Percentiles rank a stretch among this genome's conserved stretches.
phyloP scores from a whole-genome alignment of 306 rosid genomes.

The Mucuna pruriens region DNA sequence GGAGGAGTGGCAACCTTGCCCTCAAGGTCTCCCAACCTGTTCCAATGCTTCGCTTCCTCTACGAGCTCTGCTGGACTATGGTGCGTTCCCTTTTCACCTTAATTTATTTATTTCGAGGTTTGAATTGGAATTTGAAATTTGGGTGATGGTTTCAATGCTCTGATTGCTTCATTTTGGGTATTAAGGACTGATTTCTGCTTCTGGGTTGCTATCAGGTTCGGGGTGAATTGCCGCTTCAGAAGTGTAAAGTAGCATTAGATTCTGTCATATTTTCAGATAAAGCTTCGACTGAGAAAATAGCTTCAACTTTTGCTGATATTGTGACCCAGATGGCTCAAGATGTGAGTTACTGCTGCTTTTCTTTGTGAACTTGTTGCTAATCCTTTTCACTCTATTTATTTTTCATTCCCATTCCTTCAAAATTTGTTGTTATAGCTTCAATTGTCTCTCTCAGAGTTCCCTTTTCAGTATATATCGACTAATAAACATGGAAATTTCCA shows the following conservation, averaged over 20 bases:
- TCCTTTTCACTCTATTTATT: background rate
- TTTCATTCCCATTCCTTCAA: background rate
- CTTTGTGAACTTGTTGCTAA: background rate
- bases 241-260: constrained; percentile 87
- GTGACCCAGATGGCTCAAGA: constrained; percentile 98
- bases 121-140: background rate
- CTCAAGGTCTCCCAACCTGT: constrained; percentile 68
- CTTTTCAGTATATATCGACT: background rate
- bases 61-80: constrained; percentile 91
- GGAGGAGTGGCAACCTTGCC: constrained; percentile 72
- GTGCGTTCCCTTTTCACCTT: constrained; percentile 43
- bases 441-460: background rate
- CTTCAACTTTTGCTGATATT: constrained; percentile 84
- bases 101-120: background rate
- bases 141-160: background rate
- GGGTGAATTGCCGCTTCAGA: constrained; percentile 88
- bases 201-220: constrained; percentile 65
- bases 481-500: no score
- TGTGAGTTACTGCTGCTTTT: constrained; percentile 60
- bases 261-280: constrained; percentile 69
- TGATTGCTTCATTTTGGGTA: constrained; percentile 20
- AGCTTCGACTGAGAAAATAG: constrained; percentile 62
- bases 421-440: background rate
- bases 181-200: constrained; percentile 32
- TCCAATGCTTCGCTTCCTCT: constrained; percentile 89